Percentiles rank a stretch among this genome's conserved stretches.
Evolutionary conservation across 108 stramenopile genomes (phyloP).

Genomic region (Mediolabrus comicus): DNA sequence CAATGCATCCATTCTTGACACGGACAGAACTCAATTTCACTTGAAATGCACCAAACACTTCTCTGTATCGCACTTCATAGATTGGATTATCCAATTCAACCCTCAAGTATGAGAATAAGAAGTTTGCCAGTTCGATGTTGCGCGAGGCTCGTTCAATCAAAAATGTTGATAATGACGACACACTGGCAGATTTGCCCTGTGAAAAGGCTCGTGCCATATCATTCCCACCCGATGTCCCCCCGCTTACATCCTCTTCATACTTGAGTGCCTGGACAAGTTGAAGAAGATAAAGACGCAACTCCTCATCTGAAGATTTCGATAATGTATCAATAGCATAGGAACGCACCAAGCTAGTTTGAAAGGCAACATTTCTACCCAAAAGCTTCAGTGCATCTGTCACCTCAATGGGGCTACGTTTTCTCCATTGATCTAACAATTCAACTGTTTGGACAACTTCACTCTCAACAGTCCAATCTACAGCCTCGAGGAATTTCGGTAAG

Average conservation of each 20-base stretch:
- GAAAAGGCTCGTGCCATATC: slow-evolving; percentile 6
- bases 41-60: slow-evolving; percentile 75
- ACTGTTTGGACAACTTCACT: slow-evolving; percentile 93
- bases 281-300: slow-evolving; percentile 91
- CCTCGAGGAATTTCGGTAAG: slow-evolving; percentile 92
- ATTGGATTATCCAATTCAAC: slow-evolving; percentile 87
- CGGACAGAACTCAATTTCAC: slow-evolving; percentile 40
- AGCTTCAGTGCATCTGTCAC: slow-evolving; percentile 97
- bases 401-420: slow-evolving; percentile 89
- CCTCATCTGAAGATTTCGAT: slow-evolving; percentile 87
- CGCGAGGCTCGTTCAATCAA: slow-evolving; percentile 89
- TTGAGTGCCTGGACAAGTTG: slow-evolving; percentile 98
- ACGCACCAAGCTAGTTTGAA: slow-evolving; percentile 87
- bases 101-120: slow-evolving; percentile 93
- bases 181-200: not conserved
- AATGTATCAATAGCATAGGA: slow-evolving; percentile 95
- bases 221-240: slow-evolving; percentile 27
- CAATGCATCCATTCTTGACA: slow-evolving; percentile 31
- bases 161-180: slow-evolving; percentile 86
- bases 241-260: slow-evolving; percentile 79
- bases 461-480: slow-evolving; percentile 95
- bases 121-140: slow-evolving; percentile 90
- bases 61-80: slow-evolving; percentile 79
- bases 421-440: slow-evolving; percentile 94
- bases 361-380: slow-evolving; percentile 91